phyloP scores from a whole-genome alignment of 1,284 basidiomycete species.

The Phellopilus nigrolimitatus region DNA sequence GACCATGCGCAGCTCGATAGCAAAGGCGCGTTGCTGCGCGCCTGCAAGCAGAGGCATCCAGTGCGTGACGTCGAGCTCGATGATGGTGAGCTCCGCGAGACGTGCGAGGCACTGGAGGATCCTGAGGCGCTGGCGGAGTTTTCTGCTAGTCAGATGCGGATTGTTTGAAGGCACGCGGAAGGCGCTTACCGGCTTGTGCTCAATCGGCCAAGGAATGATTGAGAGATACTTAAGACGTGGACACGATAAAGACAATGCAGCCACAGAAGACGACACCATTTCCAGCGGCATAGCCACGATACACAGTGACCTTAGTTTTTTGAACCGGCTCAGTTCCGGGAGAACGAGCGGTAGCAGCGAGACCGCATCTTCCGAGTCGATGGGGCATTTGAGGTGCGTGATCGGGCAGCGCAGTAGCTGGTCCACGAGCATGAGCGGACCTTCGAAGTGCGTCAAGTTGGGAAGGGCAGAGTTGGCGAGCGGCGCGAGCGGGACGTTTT shows the following conservation, averaged over 20 bases:
- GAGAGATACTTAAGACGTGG: slow-evolving; percentile 18
- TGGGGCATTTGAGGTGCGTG: slow-evolving; percentile 16
- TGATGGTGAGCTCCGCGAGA: slow-evolving; percentile 3
- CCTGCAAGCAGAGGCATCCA: slow-evolving; percentile 11
- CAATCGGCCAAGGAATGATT: slow-evolving; percentile 10
- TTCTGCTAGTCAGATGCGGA: background rate
- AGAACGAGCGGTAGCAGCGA: slow-evolving; percentile 14
- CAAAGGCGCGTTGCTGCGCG: slow-evolving; percentile 14
- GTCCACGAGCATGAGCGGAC: slow-evolving; percentile 14
- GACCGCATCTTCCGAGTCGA: slow-evolving; percentile 16
- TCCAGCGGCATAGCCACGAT: slow-evolving; percentile 10
- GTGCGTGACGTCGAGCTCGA: slow-evolving; percentile 18
- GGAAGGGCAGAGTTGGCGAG: slow-evolving; percentile 3
- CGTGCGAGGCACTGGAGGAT: slow-evolving; percentile 10
- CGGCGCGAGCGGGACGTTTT: slow-evolving; percentile 7
- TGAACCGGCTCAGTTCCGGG: slow-evolving; percentile 9
- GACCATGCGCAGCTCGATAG: slow-evolving; percentile 13
- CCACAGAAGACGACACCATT: background rate
- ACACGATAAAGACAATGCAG: slow-evolving; percentile 7
- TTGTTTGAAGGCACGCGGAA: background rate
- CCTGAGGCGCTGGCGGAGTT: slow-evolving; percentile 2
- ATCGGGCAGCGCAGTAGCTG: slow-evolving; percentile 14
- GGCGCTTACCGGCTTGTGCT: slow-evolving; percentile 6
- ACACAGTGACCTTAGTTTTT: slow-evolving; percentile 10
- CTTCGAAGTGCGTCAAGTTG: slow-evolving; percentile 15